Base-by-base conservation (phyloP, 164 flowering plant species). In the Vitis cinerea region DNA sequence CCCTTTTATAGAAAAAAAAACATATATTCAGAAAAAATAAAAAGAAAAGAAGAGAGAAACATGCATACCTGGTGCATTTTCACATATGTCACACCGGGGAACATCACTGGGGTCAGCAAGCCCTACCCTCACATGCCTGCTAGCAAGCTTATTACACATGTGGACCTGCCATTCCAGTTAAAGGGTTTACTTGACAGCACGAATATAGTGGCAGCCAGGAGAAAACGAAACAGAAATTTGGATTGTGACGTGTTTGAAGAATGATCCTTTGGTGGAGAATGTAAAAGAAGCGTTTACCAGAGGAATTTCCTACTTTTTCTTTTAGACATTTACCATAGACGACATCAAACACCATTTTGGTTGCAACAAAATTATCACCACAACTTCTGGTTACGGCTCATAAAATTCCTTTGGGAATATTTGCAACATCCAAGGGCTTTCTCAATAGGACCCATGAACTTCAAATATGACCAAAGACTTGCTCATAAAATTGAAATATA, bases 121-220 rank as follows among this genome's bases (percentile, higher is more conserved):
- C 48, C 91, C 88, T 17, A 93, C 98, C 16, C 98, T 78, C 29
- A 93, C 90, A 74, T 93, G 99, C 30, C 98, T 81, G 69, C 93
- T 89, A 50, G 99, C 99, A 71, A 95, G 97, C 78, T 95, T 95
- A 73, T 95, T 95, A 61, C 98, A 93, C 97, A 89, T 82, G 76
- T 95, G 99, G 13, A 93, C 98, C 99, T 95, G 85, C 71, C 65
- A 78, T 14, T 47, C 76, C 67, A 74, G 74, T 55, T 30, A 7
- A 37, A 3, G 56, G 51, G 16, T 37, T 9, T 53, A 44, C 56
- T 68, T 50, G 59, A 37, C n/a, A 31, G 29, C 59, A 31, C 23
- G 52, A 16, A 52, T 48, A 30, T 30, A 67, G 37, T 2, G 15
- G 17, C 59, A 37, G 29, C 23, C 30, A 19, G 14, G 27, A 44